A percentile compares a stretch with the other conserved stretches of the same genome.
Evolutionary conservation across 805 yeast genomes (phyloP).

Genomic region (Barnettozyma sucrosica): DNA sequence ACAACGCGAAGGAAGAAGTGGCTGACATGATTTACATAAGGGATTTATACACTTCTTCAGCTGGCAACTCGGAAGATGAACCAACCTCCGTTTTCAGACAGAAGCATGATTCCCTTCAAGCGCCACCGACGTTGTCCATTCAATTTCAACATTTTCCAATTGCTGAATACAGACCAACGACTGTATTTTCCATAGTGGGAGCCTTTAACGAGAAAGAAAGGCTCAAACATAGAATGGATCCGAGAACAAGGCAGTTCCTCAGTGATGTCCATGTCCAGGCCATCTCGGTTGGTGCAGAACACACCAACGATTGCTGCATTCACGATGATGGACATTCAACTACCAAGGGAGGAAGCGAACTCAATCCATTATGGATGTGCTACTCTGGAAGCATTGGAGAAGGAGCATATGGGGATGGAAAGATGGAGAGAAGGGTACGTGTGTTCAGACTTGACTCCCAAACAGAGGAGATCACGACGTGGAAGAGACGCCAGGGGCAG

Average conservation of each 20-base stretch:
- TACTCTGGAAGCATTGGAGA: slow-evolving; percentile 65
- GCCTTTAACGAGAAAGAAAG: slow-evolving; percentile 34
- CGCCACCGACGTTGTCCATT: slow-evolving; percentile 36
- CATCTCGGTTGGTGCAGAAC: slow-evolving; percentile 64
- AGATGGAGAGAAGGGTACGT: slow-evolving; percentile 45
- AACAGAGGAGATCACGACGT: slow-evolving; percentile 40
- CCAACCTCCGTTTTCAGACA: slow-evolving; percentile 29
- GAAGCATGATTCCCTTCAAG: slow-evolving; percentile 20
- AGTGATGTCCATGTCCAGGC: slow-evolving; percentile 43
- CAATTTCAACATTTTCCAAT: slow-evolving; percentile 66
- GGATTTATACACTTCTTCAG: slow-evolving; percentile 46
- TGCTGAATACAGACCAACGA: slow-evolving; percentile 46
- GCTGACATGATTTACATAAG: slow-evolving; percentile 39
- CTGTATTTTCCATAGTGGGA: slow-evolving; percentile 33
- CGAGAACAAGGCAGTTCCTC: slow-evolving; percentile 40
- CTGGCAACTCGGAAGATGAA: slow-evolving; percentile 14
- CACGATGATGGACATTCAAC: slow-evolving; percentile 24
- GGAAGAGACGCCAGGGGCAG: slow-evolving; percentile 51
- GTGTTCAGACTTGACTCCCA: slow-evolving; percentile 44
- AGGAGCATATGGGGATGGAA: slow-evolving; percentile 54
- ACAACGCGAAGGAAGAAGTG: slow-evolving; percentile 21
- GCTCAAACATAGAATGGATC: slow-evolving; percentile 28
- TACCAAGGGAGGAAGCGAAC: not conserved
- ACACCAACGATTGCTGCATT: slow-evolving; percentile 60
- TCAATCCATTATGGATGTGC: slow-evolving; percentile 48